Evolutionary conservation across 176 grass and related monocot species (phyloP), one percentile per base, ranked within the genome.

Genomic region (Cenchrus americanus): DNA sequence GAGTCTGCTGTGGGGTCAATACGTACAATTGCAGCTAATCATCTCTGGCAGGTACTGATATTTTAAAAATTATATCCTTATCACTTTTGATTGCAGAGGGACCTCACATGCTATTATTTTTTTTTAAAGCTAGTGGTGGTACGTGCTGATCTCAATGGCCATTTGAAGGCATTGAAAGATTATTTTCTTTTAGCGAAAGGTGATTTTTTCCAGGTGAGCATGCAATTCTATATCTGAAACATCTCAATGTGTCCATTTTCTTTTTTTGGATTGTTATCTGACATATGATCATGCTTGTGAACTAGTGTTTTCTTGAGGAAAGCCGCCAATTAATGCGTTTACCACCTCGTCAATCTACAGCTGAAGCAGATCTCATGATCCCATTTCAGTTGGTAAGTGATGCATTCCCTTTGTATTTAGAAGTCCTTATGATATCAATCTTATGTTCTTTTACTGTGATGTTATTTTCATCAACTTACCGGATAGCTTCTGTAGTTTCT

Each of bases 141-240:
- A 85, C 89, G 93, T 21, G 96, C 96, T 54, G 91, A 98, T 92
- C 85, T 98, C 65, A 98, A 94, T 85, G 96, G 96, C 24, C 96
- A 98, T 80, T 83, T 98, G 89, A 98, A 92, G 87, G 96, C 93
- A 64, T 84, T 98, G 50, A 98, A 98, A 83, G 93, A 98, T 86
- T 98, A 98, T 91, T 98, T 98, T 92, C 89, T 98, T 64, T 92
- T 98, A 80, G 96, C 93, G n/a, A 98, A 98, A 94, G 96, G 96
- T 69, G 96, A 98, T 86, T 98, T 98, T 91, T 98, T 98, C 69
- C 96, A 98, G 93, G 96, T 95, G 90, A 67, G 42, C 43, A 81
- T 19, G 21, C 32, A 62, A 47, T 75, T 75, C 10, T 68, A 54
- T 59, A 48, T 62, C 17, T 53, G 64, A 37, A 37, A 44, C 6